A percentile compares a stretch with the other conserved stretches of the same genome.
Conservation (phyloP, 2,329 filamentous ascomycete genomes). For the Neofusicoccum ribis region DNA sequence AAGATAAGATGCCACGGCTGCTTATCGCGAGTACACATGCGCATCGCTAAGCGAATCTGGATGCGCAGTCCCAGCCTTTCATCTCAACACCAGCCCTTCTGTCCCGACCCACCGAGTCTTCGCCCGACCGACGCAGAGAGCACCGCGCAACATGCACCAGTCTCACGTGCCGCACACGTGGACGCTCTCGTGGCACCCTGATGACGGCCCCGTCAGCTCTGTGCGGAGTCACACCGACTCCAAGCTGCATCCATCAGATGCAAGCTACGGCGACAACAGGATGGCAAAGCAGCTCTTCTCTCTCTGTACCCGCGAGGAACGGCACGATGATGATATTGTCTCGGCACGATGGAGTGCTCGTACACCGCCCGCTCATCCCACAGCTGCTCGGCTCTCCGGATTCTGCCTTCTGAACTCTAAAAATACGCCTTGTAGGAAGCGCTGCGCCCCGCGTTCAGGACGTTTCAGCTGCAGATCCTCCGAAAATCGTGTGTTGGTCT, state of each 20-base stretch:
- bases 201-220: neutral
- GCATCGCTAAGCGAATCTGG: neutral
- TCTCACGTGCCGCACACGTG: neutral
- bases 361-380: neutral
- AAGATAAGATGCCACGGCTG: no score
- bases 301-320: no score
- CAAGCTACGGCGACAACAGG: no score
- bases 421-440: neutral
- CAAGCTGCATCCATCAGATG: neutral
- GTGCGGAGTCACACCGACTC: neutral
- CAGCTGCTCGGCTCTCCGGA: neutral
- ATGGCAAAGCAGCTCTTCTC: no score
- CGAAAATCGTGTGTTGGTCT: conserved; percentile 2
- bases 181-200: neutral
- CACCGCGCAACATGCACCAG: neutral
- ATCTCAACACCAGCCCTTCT: neutral
- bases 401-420: neutral
- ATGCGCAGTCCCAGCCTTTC: neutral
- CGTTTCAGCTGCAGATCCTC: conserved; percentile 11
- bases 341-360: neutral
- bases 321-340: neutral
- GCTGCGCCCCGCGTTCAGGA: neutral
- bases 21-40: no score
- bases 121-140: no score
- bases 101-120: no score